These are phyloP conservation scores for Aspergillus transmontanensis DNA, from an alignment of 2,329 filamentous ascomycete genomes.

Conservation along the genomic window DNA sequence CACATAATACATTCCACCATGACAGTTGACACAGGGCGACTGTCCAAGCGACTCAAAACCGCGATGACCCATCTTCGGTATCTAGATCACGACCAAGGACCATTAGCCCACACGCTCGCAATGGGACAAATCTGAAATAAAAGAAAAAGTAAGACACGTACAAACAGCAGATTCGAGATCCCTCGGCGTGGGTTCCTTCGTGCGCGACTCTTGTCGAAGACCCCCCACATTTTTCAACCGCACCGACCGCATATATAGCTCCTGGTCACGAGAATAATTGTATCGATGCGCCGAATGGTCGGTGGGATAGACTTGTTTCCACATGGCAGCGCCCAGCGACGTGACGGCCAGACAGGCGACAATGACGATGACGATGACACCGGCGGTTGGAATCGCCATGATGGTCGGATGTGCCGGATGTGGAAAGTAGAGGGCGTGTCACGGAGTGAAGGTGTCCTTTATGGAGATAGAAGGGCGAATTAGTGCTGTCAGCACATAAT, in stretches of 20 bases:
- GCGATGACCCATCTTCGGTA: slow-evolving; percentile 2
- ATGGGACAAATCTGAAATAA: too few species aligned
- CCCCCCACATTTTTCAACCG: slow-evolving; percentile 29
- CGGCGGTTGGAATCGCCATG: slow-evolving; percentile 27
- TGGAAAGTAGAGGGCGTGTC: not conserved
- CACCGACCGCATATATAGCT: slow-evolving; percentile 35
- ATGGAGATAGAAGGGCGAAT: not conserved
- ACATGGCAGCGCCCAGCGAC: slow-evolving; percentile 33
- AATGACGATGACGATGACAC: slow-evolving; percentile 36
- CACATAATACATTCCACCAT: not conserved
- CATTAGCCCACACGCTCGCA: not conserved
- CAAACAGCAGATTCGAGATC: slow-evolving; percentile 12
- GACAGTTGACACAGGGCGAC: not conserved
- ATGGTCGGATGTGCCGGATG: not conserved
- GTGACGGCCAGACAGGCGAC: slow-evolving; percentile 33
- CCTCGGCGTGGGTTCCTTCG: not conserved
- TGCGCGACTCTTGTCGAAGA: slow-evolving; percentile 26
- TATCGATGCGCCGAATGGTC: slow-evolving; percentile 19
- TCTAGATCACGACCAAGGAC: not conserved
- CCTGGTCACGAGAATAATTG: slow-evolving; percentile 30
- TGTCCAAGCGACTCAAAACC: not conserved
- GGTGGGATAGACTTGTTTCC: slow-evolving; percentile 28
- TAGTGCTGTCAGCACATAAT: not conserved
- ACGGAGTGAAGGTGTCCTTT: not conserved
- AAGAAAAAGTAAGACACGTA: not conserved